Base-by-base conservation (phyloP, 2,329 filamentous ascomycete species). In the Tolypocladium ophioglossoides region DNA sequence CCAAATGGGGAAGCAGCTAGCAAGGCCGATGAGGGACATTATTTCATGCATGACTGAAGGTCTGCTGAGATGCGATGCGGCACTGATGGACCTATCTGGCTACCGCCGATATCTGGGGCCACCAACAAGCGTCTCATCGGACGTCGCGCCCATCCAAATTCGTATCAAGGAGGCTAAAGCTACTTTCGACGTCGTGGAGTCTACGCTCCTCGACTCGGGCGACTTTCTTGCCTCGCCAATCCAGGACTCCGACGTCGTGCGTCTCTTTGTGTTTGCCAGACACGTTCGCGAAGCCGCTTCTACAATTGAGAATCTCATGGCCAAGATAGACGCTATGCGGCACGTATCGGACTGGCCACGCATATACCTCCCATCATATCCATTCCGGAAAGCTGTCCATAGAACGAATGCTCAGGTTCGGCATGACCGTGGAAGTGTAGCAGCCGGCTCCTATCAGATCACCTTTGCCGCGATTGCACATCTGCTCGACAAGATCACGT, bases 361-460 rank as follows among this genome's bases (percentile, higher is more conserved):
- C 5, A 58, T 81, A 12, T 72, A 79, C 54, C 63, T 75, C 1
- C 79, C 80, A 4, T 77, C 75, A 0, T 82, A 83, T 57, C 77
- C 79, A 0, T 69, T 77, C n/a, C 59, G 62, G 47, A 83, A 83
- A 60, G 72, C 78, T 5, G 54, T 82, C 2, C 74, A 79, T 58
- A 70, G 79, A 37, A 75, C 76, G 7, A 83, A 82, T 60, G 71
- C 74, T 3, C 78, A 82, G 58, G 79, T 83, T 5, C 71, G 79
- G 35, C 80, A 83, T 58, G 80, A 84, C 60, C 71, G 79, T 56
- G 80, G 80, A 20, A 79, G 79, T 27, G 71, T 80, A 22, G 81
- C 79, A 5, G 79, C 78, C 6, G 77, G 77, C 62, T 67, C 70
- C 59, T 77, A 77, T 56, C 72, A 74, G 44, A 66, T 66, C 50